Evolutionary conservation across 2,329 filamentous ascomycete genomes (phyloP).

Genomic region (Trichoderma sp.): DNA sequence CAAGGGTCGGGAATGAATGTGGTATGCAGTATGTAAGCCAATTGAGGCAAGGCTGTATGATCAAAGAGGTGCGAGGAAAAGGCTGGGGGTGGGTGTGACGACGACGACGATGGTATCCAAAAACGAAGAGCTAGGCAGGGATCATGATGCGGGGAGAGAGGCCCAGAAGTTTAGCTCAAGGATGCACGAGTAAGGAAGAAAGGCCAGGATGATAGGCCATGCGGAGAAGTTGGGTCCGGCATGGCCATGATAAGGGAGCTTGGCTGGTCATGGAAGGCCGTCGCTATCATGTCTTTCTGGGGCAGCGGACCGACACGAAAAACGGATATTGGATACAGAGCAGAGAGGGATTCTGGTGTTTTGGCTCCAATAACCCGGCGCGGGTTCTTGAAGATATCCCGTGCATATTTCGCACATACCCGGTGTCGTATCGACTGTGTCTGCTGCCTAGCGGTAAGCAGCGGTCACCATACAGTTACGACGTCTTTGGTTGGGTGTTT

Average conservation of each 20-base stretch:
- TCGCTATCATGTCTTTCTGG: not conserved
- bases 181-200: conserved; percentile 11
- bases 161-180: not conserved
- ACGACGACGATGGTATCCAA: not conserved
- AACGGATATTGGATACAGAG: not conserved
- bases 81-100: conserved; percentile 14
- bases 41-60: conserved; percentile 9
- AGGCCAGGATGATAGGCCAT: not conserved
- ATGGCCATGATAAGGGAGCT: not conserved
- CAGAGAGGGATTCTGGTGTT: not conserved
- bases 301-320: not conserved
- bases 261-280: not conserved
- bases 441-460: not conserved
- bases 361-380: not conserved
- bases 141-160: conserved; percentile 14
- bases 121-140: conserved; percentile 1
- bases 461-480: not conserved
- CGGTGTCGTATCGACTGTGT: not conserved
- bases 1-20: not conserved
- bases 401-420: not conserved
- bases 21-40: not conserved
- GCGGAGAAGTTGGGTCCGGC: not conserved
- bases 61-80: not conserved
- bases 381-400: not conserved
- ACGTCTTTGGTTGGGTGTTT: not conserved